Conservation (phyloP, 2,329 filamentous ascomycete genomes). For the Colletotrichum tofieldiae region DNA sequence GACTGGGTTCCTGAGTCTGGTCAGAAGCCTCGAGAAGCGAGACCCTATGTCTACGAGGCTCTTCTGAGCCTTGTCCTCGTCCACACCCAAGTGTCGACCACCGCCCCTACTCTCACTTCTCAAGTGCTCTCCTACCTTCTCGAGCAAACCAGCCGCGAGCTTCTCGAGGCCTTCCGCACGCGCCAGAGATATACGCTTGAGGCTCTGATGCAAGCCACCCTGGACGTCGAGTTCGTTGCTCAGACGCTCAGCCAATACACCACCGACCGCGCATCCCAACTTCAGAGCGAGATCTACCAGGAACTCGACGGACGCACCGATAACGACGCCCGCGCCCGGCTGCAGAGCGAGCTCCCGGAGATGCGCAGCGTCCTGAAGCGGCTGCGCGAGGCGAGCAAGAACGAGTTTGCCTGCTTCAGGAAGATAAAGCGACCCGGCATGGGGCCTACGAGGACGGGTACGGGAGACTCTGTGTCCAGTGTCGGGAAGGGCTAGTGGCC, state of each 20-base stretch:
- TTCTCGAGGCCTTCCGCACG: conserved; percentile 85
- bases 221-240: conserved; percentile 96
- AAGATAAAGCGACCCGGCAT: conserved; percentile 68
- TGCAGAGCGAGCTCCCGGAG: conserved; percentile 91
- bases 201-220: conserved; percentile 94
- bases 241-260: conserved; percentile 94
- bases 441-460: conserved; percentile 52
- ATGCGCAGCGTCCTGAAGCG: conserved; percentile 91
- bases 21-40: conserved; percentile 79
- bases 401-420: conserved; percentile 89
- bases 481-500: conserved; percentile 40
- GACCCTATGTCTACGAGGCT: conserved; percentile 90
- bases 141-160: conserved; percentile 83
- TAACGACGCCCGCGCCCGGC: conserved; percentile 82
- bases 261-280: conserved; percentile 83
- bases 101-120: conserved; percentile 80
- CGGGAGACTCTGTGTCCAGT: conserved; percentile 51
- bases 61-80: conserved; percentile 90
- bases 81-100: conserved; percentile 90
- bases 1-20: conserved; percentile 77
- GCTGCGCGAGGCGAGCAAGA: conserved; percentile 84
- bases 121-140: conserved; percentile 90
- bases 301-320: conserved; percentile 92
- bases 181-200: conserved; percentile 81
- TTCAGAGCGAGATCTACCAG: conserved; percentile 92